These are phyloP conservation scores for Neurospora hispaniola DNA, from an alignment of 495 filamentous ascomycete species.

Conservation along the genomic window DNA sequence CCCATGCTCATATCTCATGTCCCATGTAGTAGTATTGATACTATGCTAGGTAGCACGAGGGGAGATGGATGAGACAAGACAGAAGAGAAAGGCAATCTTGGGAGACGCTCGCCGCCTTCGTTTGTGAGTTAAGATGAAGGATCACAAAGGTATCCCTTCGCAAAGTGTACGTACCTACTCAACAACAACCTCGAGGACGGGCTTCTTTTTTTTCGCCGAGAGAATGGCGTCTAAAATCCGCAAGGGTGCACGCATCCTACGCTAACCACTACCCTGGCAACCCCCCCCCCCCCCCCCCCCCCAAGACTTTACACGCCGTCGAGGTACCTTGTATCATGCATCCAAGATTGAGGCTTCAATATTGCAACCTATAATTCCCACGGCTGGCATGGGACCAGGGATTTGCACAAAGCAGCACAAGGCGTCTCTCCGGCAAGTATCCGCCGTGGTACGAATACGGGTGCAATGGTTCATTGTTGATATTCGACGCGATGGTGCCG, in stretches of 20 bases:
- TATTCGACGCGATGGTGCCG: not conserved
- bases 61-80: not conserved
- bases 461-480: not conserved
- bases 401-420: not conserved
- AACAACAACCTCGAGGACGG: not conserved
- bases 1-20: not conserved
- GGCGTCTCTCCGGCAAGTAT: not conserved
- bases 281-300: no score
- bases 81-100: not conserved
- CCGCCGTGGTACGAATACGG: not conserved
- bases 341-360: not conserved
- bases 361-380: not conserved
- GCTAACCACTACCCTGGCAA: not conserved
- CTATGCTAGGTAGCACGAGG: not conserved
- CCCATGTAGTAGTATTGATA: not conserved
- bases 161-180: not conserved
- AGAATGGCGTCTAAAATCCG: not conserved
- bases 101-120: not conserved
- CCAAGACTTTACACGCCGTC: not conserved
- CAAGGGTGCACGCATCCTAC: not conserved
- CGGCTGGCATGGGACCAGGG: slow-evolving; percentile 5
- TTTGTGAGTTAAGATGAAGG: not conserved
- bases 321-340: not conserved
- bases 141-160: not conserved
- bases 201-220: not conserved